Conservation (phyloP, 805 yeast species). For the Pichia manshurica region DNA sequence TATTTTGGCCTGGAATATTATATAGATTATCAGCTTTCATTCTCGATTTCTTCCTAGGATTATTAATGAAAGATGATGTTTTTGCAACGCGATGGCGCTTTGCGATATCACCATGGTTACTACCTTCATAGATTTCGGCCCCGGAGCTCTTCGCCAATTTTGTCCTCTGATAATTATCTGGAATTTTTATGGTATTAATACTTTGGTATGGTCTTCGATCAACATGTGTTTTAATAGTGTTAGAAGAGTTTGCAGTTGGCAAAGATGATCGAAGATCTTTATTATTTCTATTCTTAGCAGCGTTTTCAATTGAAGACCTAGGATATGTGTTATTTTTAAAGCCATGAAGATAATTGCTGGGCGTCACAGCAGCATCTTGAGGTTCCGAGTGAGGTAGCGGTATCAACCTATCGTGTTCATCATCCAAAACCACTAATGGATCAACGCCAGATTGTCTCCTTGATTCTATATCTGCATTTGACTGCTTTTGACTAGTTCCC, state of each 20-base stretch:
- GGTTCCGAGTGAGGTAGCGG: conserved; percentile 6
- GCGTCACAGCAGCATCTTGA: no score
- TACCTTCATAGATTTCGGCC: not conserved
- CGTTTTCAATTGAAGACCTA: not conserved
- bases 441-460: conserved; percentile 5
- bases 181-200: conserved; percentile 26
- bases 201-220: conserved; percentile 25
- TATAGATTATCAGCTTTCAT: conserved; percentile 26
- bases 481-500: no score
- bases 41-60: conserved; percentile 20
- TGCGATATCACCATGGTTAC: not conserved
- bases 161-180: conserved; percentile 24
- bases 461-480: not conserved
- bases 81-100: conserved; percentile 19
- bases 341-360: not conserved
- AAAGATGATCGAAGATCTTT: no score
- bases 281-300: not conserved
- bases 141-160: conserved; percentile 11
- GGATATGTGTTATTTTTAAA: conserved; percentile 6
- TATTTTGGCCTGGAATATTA: conserved; percentile 28
- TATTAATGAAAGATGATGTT: conserved; percentile 21
- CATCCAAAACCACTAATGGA: not conserved
- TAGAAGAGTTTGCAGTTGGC: not conserved
- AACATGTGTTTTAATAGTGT: conserved; percentile 5
- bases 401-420: not conserved